Base-by-base conservation (phyloP, 129 eudicot species). In the Artemisia annua region DNA sequence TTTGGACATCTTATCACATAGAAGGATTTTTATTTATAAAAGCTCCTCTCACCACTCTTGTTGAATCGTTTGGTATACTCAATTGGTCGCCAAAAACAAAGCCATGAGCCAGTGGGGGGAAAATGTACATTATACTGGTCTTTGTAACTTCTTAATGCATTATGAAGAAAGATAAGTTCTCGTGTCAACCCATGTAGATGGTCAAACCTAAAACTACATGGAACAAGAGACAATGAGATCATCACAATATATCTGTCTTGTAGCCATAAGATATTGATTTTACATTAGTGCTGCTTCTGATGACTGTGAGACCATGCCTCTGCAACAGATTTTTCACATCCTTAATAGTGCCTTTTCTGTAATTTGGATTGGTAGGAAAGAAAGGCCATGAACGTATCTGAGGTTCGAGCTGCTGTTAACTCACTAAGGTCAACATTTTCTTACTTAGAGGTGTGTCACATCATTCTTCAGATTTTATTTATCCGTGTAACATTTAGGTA, bases 391-490 rank as follows among this genome's bases (percentile, higher is more conserved):
- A 81, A 35, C 57, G 73, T 87, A 18, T 74, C 85, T 14, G 99
- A 95, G 81, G 99, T 84, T 70, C 89, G 84, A 53, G 85, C 77
- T 66, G 85, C 79, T 66, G 99, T 95, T 65, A 87, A 79, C 78
- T 75, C 91, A 32, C 78, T 95, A 48, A 94, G 97, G 59, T 88
- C 94, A 30, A 88, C 95, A 4, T 95, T 95, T 77, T 62, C 96
- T 22, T 79, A 66, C 81, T 80, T 95, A 81, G 99, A 91, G 99
- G 99, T 88, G 49, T 63, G 87, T 75, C 17, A 68, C 39, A 69
- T 54, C 22, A 20, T 20, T 20, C 22, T 20, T 20, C 22, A 20
- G 1, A 20, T 20, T 20, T 20, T 20, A 20, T 20, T 20, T 20
- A 20, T 20, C 0, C 1, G 22, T 20, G 22, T 20, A 20, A 20